Percentiles rank a stretch among this genome's conserved stretches.
Evolutionary conservation across 2,329 filamentous ascomycete genomes (phyloP).

Genomic region (Paramyrothecium sp.): DNA sequence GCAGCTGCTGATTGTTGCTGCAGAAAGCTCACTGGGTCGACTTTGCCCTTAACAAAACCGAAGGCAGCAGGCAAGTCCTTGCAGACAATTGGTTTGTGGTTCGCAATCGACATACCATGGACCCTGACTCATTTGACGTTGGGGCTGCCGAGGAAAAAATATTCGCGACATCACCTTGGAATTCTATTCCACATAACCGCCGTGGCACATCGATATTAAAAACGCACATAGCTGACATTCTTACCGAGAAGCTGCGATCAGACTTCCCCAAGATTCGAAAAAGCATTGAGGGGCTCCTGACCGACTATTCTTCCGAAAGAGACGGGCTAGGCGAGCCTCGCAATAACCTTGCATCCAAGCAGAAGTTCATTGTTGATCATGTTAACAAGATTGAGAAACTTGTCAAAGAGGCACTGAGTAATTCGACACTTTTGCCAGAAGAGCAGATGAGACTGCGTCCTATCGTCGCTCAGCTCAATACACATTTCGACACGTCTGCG

Average conservation of each 20-base stretch:
- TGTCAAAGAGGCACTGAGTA: slow-evolving; percentile 15
- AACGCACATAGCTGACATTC: slow-evolving; percentile 22
- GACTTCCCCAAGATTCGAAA: slow-evolving; percentile 28
- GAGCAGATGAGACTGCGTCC: slow-evolving; percentile 21
- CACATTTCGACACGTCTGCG: slow-evolving; percentile 18
- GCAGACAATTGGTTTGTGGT: slow-evolving; percentile 33
- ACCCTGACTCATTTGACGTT: slow-evolving; percentile 20
- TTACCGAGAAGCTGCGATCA: slow-evolving; percentile 30
- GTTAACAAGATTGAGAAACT: slow-evolving; percentile 19
- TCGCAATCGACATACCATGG: slow-evolving; percentile 25
- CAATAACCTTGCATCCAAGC: slow-evolving; percentile 14
- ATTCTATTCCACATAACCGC: slow-evolving; percentile 14
- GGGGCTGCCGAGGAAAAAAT: slow-evolving; percentile 21
- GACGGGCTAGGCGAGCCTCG: slow-evolving; percentile 23
- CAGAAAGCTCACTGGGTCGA: slow-evolving; percentile 7
- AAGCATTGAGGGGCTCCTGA: slow-evolving; percentile 17
- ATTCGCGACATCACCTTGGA: slow-evolving; percentile 26
- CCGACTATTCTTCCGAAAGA: slow-evolving; percentile 7
- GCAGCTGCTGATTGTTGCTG: slow-evolving; percentile 7
- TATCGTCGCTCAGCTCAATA: slow-evolving; percentile 13
- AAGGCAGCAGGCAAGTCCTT: not conserved
- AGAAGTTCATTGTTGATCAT: slow-evolving; percentile 21
- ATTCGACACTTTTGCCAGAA: slow-evolving; percentile 17
- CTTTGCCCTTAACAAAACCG: not conserved
- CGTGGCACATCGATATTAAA: slow-evolving; percentile 27